Evolutionary conservation across 176 grass and related monocot species (phyloP).

Genomic region (Hyparrhenia diplandra): DNA sequence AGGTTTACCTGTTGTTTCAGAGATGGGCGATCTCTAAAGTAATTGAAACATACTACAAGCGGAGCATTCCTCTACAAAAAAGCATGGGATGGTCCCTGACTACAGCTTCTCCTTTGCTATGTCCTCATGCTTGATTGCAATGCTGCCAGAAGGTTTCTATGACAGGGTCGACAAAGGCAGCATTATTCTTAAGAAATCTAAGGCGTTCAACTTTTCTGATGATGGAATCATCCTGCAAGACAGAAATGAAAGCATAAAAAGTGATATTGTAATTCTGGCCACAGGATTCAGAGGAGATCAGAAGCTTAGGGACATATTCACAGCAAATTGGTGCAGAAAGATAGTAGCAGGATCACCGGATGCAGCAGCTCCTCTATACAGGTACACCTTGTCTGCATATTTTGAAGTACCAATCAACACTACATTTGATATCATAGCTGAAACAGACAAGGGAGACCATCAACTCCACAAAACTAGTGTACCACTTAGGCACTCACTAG

Average conservation of each 20-base stretch:
- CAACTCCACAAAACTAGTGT: not conserved
- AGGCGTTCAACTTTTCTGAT: constrained; percentile 62
- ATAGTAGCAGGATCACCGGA: constrained; percentile 59
- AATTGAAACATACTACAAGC: constrained; percentile 57
- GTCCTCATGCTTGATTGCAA: constrained; percentile 62
- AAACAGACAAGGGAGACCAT: not conserved
- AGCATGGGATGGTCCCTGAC: constrained; percentile 88
- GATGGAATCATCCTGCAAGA: constrained; percentile 60
- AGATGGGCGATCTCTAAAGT: constrained; percentile 76
- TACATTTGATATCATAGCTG: not conserved
- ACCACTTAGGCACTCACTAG: not conserved
- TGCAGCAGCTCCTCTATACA: constrained; percentile 64
- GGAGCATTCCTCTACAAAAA: constrained; percentile 61
- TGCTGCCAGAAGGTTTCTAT: constrained; percentile 78
- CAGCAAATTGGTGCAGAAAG: constrained; percentile 51
- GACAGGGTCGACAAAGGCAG: constrained; percentile 77
- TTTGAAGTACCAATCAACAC: not conserved
- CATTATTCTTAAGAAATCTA: constrained; percentile 73
- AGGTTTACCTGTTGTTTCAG: constrained; percentile 38
- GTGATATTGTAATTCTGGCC: constrained; percentile 75
- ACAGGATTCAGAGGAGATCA: constrained; percentile 88
- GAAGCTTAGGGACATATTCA: constrained; percentile 86
- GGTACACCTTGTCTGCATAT: constrained; percentile 32
- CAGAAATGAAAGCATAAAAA: constrained; percentile 43
- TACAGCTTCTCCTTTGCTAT: constrained; percentile 79